Percentiles rank a stretch among this genome's conserved stretches.
Evolutionary conservation across 2,329 filamentous ascomycete species (phyloP).

Genomic region (Curvularia eragrostidis): DNA sequence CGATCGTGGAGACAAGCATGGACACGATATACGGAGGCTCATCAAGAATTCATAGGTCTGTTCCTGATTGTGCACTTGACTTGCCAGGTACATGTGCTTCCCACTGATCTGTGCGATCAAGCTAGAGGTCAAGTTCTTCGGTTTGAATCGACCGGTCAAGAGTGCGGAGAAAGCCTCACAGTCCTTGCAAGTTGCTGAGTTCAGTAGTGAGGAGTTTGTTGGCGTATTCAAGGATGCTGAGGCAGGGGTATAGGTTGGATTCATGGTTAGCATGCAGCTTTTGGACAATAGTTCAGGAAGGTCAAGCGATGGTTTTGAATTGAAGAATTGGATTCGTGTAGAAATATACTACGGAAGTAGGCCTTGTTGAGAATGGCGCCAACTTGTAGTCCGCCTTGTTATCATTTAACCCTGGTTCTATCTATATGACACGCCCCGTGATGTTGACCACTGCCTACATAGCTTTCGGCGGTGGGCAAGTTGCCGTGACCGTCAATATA

Average conservation of each 20-base stretch:
- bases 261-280: background rate
- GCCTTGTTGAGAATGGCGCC: background rate
- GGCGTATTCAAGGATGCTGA: background rate
- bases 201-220: background rate
- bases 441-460: background rate
- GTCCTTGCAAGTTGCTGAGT: constrained; percentile 4
- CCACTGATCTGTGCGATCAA: background rate
- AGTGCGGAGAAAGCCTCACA: background rate
- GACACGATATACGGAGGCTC: too few species aligned
- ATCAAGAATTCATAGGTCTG: too few species aligned
- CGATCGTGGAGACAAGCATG: too few species aligned
- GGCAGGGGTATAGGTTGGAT: background rate
- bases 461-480: constrained; percentile 1
- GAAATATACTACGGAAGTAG: background rate
- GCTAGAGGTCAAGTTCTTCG: too few species aligned
- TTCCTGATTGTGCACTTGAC: too few species aligned
- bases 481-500: background rate
- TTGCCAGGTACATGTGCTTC: background rate
- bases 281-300: background rate
- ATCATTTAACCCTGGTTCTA: background rate
- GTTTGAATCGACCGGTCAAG: too few species aligned
- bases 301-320: background rate
- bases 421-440: background rate
- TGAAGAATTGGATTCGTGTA: background rate
- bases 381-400: background rate